Evolutionary conservation across 129 eudicot species (phyloP).

Genomic region (Centella asiatica): DNA sequence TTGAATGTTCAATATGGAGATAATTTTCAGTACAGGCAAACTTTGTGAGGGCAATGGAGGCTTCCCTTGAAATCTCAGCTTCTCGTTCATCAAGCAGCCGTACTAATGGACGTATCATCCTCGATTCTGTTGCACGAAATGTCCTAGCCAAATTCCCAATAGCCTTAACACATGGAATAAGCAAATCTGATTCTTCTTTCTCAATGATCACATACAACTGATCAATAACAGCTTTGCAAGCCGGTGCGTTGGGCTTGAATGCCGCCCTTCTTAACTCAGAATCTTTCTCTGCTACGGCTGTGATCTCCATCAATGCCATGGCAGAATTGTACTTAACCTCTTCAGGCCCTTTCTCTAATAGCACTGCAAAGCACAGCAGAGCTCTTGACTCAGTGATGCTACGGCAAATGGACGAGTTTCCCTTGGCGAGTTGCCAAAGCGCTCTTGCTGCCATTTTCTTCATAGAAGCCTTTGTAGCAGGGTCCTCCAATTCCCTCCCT

Average conservation of each 20-base stretch:
- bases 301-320: conserved; percentile 3
- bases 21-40: conserved; percentile 4
- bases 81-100: conserved; percentile 1
- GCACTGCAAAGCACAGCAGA: background rate
- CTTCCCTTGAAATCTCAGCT: conserved; percentile 1
- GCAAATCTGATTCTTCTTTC: background rate
- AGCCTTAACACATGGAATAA: conserved; percentile 3
- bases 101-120: conserved; percentile 4
- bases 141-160: conserved; percentile 5
- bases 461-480: conserved; percentile 1
- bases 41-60: conserved; percentile 1
- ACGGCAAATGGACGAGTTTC: background rate
- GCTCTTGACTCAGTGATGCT: conserved; percentile 2
- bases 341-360: conserved; percentile 1
- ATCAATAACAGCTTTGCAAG: conserved; percentile 6
- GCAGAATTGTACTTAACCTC: conserved; percentile 5
- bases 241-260: conserved; percentile 1
- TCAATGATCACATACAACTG: background rate
- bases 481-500: conserved; percentile 6
- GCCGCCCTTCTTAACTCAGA: background rate
- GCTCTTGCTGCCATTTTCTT: conserved; percentile 5
- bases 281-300: conserved; percentile 3
- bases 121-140: background rate
- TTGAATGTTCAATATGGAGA: conserved; percentile 1
- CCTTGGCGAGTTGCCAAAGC: conserved; percentile 3